Evolutionary conservation across 75 land plant species (phyloP).

Genomic region (Picea sitchensis): DNA sequence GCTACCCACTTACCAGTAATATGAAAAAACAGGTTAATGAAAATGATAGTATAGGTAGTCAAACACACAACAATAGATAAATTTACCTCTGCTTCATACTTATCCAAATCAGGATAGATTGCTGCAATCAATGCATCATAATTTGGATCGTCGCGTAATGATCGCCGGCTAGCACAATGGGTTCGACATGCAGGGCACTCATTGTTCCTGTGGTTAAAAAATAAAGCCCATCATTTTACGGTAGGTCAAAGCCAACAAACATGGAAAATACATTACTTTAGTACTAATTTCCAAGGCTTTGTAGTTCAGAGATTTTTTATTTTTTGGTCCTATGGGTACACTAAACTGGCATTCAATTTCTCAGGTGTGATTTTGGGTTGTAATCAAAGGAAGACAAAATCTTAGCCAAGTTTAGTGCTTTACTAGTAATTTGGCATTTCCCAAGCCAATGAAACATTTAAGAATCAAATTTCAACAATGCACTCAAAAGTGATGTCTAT

Average conservation of each 20-base stretch:
- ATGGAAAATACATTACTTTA: not conserved
- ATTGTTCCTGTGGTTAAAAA: conserved; percentile 66
- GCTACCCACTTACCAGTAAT: not conserved
- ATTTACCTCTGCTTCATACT: conserved; percentile 90
- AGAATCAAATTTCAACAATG: not conserved
- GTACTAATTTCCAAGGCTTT: not conserved
- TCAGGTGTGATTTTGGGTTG: not conserved
- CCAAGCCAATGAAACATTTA: not conserved
- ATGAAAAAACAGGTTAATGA: not conserved
- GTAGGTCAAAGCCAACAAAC: not conserved
- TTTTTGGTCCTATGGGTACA: not conserved
- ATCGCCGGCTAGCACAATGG: conserved; percentile 98
- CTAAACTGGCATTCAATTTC: not conserved
- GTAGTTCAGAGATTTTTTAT: not conserved
- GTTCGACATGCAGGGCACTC: conserved; percentile 99
- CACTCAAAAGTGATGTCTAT: not conserved
- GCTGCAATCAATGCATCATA: conserved; percentile 91
- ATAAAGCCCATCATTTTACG: not conserved
- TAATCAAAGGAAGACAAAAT: not conserved
- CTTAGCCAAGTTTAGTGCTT: not conserved
- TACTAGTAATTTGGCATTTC: not conserved
- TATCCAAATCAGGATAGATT: conserved; percentile 85
- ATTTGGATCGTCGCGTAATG: conserved; percentile 96
- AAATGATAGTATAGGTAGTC: not conserved
- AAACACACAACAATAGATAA: not conserved